Conservation (phyloP, 2,329 filamentous ascomycete species). For the Botrytis sinoallii region DNA sequence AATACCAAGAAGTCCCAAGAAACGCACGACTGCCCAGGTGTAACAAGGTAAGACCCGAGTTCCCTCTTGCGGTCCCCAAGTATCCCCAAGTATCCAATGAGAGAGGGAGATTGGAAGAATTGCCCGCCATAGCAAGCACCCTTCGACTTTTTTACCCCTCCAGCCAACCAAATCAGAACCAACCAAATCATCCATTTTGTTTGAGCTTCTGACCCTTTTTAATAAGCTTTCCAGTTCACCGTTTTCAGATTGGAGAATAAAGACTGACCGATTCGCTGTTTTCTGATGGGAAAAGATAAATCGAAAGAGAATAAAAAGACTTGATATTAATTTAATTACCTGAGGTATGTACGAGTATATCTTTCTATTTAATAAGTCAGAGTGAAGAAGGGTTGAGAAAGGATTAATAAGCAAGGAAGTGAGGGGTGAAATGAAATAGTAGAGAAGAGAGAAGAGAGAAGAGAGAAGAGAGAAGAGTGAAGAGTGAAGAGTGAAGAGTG, state of each 20-base stretch:
- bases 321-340: neutral
- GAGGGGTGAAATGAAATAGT: neutral
- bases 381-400: neutral
- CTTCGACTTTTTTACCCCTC: neutral
- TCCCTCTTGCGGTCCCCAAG: neutral
- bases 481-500: no score
- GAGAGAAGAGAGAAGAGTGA: no score
- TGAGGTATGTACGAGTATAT: neutral
- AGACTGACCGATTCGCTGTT: neutral
- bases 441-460: no score
- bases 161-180: neutral
- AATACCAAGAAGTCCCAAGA: neutral
- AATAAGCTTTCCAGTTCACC: neutral
- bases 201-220: conserved; percentile 2
- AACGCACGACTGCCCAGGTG: conserved; percentile 10
- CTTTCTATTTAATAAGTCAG: neutral
- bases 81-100: neutral
- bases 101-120: neutral
- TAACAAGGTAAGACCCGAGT: conserved; percentile 12
- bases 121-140: neutral
- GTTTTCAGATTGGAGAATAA: neutral
- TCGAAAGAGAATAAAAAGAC: neutral
- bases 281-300: neutral
- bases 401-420: neutral
- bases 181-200: neutral